Evolutionary conservation across 257 asterid genomes (phyloP).

Genomic region (Ehretia macrophylla): DNA sequence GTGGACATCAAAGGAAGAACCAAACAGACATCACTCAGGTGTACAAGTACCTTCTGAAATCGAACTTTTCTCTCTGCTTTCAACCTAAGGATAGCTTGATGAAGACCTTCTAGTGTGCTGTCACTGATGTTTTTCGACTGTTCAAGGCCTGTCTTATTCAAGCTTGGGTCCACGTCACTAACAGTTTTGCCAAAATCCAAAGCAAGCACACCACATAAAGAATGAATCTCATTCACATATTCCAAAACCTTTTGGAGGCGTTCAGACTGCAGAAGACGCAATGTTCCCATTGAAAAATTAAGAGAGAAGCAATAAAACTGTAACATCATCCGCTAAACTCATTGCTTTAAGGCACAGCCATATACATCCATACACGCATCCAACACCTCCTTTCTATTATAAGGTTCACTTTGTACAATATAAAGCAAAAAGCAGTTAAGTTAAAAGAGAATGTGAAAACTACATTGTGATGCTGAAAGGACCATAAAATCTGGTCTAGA

Average conservation of each 20-base stretch:
- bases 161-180: conserved; percentile 80
- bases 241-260: conserved; percentile 76
- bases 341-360: not conserved
- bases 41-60: conserved; percentile 63
- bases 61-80: conserved; percentile 73
- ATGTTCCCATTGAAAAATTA: not conserved
- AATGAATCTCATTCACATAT: conserved; percentile 80
- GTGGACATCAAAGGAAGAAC: conserved; percentile 7
- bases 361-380: not conserved
- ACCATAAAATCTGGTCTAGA: no score
- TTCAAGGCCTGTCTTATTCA: conserved; percentile 56
- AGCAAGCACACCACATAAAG: conserved; percentile 65
- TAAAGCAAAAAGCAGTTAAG: no score
- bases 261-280: conserved; percentile 55
- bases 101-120: conserved; percentile 69
- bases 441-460: no score
- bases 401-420: no score
- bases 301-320: not conserved
- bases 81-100: conserved; percentile 57
- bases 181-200: conserved; percentile 79
- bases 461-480: no score
- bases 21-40: conserved; percentile 9
- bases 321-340: not conserved
- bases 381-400: no score
- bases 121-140: conserved; percentile 76